A percentile compares a stretch with the other conserved stretches of the same genome.
Conservation (phyloP, 352 stramenopile species). For the Phytopythium montanum region DNA sequence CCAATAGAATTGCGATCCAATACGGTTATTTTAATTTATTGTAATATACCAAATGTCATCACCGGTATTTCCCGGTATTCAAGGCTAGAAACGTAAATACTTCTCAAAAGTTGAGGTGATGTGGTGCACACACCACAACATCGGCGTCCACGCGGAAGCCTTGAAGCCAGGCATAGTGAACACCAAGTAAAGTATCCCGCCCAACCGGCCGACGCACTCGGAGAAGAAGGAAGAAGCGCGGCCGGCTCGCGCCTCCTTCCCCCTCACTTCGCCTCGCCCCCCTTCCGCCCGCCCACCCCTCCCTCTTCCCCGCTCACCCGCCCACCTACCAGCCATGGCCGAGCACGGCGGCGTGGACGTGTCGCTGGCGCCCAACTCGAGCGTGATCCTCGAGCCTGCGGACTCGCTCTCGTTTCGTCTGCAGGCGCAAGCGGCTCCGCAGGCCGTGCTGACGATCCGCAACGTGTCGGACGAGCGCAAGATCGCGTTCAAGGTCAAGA, state of each 20-base stretch:
- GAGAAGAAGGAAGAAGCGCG: too few species aligned
- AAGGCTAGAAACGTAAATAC: too few species aligned
- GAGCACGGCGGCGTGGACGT: constrained; percentile 44
- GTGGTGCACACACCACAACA: too few species aligned
- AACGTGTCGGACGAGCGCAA: constrained; percentile 79
- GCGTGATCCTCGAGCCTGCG: constrained; percentile 75
- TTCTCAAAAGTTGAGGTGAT: too few species aligned
- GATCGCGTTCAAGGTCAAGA: constrained; percentile 90
- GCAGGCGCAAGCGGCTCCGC: constrained; percentile 52
- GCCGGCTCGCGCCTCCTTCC: neutral
- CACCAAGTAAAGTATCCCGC: too few species aligned
- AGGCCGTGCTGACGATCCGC: constrained; percentile 80
- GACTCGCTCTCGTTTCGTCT: constrained; percentile 81
- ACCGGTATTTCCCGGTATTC: too few species aligned
- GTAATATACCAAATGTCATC: too few species aligned
- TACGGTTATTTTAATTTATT: too few species aligned
- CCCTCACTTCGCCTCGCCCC: neutral
- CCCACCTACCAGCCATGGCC: constrained; percentile 22
- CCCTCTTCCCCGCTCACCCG: neutral
- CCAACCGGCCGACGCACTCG: too few species aligned
- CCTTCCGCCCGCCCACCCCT: neutral
- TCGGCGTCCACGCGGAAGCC: too few species aligned
- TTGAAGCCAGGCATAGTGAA: too few species aligned
- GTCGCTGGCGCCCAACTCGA: constrained; percentile 64
- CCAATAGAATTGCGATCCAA: too few species aligned